phyloP scores from a whole-genome alignment of 371 early-diverging fungal species.

The Mortierella sp. region DNA sequence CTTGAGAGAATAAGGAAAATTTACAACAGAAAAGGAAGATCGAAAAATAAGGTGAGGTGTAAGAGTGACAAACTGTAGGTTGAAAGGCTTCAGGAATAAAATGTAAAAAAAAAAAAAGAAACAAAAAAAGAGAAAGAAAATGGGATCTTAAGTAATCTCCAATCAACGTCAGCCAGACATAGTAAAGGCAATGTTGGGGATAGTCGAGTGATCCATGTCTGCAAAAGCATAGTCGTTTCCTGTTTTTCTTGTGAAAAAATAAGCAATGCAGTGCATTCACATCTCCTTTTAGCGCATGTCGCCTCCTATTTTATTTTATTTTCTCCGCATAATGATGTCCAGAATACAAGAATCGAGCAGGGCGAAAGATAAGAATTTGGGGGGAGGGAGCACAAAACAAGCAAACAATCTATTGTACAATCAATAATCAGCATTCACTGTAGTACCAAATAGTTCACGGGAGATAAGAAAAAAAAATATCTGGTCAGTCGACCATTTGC shows the following conservation, averaged over 20 bases:
- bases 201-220: not conserved
- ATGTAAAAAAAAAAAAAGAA: not conserved
- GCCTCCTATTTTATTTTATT: not conserved
- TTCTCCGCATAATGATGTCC: constrained; percentile 2
- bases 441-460: not conserved
- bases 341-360: not conserved
- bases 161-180: not conserved
- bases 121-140: constrained; percentile 9
- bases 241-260: not conserved
- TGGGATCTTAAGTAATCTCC: not conserved
- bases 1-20: not conserved
- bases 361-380: constrained; percentile 1
- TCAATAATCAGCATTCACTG: not conserved
- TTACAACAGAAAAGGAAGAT: no score
- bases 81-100: not conserved
- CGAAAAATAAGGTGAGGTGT: not conserved
- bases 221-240: not conserved
- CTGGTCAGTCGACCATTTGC: not conserved
- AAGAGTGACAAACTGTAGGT: not conserved
- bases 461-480: not conserved
- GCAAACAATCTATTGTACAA: not conserved
- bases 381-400: not conserved
- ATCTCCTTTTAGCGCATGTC: not conserved
- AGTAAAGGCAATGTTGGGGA: not conserved
- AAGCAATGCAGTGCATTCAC: not conserved